phyloP scores from a whole-genome alignment of 2,329 filamentous ascomycete species.

The Arthrinium puccinioides region DNA sequence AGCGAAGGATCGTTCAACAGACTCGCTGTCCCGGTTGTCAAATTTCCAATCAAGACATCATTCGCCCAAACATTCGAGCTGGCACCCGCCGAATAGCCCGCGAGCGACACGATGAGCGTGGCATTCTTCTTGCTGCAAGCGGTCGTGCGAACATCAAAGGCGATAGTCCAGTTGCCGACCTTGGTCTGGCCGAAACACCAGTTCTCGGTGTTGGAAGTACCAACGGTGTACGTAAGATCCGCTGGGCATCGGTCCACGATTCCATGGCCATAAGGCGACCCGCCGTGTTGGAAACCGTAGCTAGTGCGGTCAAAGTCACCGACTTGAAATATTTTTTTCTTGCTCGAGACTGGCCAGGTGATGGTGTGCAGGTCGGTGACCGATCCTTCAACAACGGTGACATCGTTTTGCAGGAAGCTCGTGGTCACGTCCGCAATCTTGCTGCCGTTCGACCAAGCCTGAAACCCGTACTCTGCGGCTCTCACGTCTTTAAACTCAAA shows the following conservation, averaged over 20 bases:
- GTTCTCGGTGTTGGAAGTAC: slow-evolving; percentile 27
- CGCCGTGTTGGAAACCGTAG: slow-evolving; percentile 34
- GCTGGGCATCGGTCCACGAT: slow-evolving; percentile 35
- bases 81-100: slow-evolving; percentile 34
- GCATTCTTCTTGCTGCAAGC: slow-evolving; percentile 15
- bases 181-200: slow-evolving; percentile 43
- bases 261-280: slow-evolving; percentile 35
- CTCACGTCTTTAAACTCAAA: slow-evolving; percentile 38
- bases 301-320: slow-evolving; percentile 39
- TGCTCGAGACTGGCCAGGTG: slow-evolving; percentile 29
- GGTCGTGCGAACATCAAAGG: slow-evolving; percentile 14
- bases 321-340: slow-evolving; percentile 38
- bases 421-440: slow-evolving; percentile 36
- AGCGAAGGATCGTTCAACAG: slow-evolving; percentile 35
- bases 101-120: slow-evolving; percentile 33
- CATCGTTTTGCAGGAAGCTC: slow-evolving; percentile 30
- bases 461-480: slow-evolving; percentile 35
- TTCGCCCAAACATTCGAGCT: slow-evolving; percentile 34
- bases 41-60: slow-evolving; percentile 28
- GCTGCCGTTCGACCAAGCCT: slow-evolving; percentile 42
- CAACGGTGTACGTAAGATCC: slow-evolving; percentile 36
- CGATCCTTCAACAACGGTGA: slow-evolving; percentile 26
- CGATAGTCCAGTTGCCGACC: slow-evolving; percentile 27
- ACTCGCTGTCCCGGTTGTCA: slow-evolving; percentile 22
- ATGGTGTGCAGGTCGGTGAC: slow-evolving; percentile 29